Percentiles rank a stretch among this genome's conserved stretches.
These are phyloP conservation scores for Phytophthora foliorum DNA, from an alignment of 352 stramenopile species.

Conservation along the genomic window DNA sequence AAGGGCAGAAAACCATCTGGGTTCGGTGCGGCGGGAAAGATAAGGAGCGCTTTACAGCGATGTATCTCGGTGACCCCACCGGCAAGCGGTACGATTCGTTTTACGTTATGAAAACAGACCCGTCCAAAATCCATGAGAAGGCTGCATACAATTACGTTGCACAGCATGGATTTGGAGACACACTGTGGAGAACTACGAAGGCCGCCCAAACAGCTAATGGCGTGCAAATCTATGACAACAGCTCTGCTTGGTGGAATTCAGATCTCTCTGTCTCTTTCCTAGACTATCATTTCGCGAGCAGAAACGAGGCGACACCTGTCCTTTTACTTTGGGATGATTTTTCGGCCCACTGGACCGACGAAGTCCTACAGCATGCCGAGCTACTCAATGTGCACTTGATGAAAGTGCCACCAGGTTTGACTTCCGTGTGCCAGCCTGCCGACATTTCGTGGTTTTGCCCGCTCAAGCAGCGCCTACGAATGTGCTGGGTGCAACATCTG, in stretches of 20 bases:
- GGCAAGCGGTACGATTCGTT: background rate
- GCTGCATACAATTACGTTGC: background rate
- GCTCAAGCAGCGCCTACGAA: no score
- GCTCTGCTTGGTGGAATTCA: constrained; percentile 3
- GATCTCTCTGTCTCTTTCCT: background rate
- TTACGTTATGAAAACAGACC: background rate
- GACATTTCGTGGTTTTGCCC: no score
- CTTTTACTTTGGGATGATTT: constrained; percentile 1
- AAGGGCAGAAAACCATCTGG: background rate
- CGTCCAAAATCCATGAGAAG: background rate
- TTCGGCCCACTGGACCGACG: constrained; percentile 2
- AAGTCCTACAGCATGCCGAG: background rate
- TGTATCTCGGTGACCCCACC: constrained; percentile 2
- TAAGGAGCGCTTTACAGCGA: constrained; percentile 4
- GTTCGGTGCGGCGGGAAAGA: constrained; percentile 1
- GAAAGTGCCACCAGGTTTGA: no score
- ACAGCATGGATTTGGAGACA: background rate
- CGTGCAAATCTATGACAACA: constrained; percentile 1
- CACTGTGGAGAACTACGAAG: no score
- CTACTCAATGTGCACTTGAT: background rate
- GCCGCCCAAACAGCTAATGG: background rate
- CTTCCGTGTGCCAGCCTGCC: no score
- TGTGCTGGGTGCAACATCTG: no score
- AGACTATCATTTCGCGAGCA: constrained; percentile 4
- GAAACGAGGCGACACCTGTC: background rate